Evolutionary conservation across 441 rosid genomes (phyloP), one percentile per base, ranked within the genome.

Genomic region (Mallotus repandus): DNA sequence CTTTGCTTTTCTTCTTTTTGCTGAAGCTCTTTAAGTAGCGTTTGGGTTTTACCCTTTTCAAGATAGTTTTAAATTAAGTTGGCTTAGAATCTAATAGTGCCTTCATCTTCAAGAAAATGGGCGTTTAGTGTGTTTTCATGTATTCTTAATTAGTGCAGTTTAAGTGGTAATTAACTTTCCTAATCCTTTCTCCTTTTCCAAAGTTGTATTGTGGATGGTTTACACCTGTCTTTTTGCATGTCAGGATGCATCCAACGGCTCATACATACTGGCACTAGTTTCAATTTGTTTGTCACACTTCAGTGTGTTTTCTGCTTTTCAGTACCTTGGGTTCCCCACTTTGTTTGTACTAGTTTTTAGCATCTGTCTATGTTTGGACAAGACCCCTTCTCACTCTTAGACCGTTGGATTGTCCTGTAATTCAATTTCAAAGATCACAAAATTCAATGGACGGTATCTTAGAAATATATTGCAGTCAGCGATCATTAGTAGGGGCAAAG

Each of bases 401-500:
- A 68, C 74, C 71, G 62, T 62, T 62, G 15, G 76, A 77, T 70
- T n/a, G 32, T 0, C 53, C 48, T n/a, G 1, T 10, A 7, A 16
- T 15, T 22, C 9, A 55, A 59, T 32, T 12, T 25, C 13, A 38
- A 38, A 38, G 41, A 38, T 38, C 41, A 38, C 7, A 38, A 3
- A 14, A 32, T 25, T 10, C 56, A 16, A 18, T 1, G 56, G 45
- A 12, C 25, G 4, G 19, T 13, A 66, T 29, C 66, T 65, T 50
- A 35, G 9, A 48, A 25, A 70, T 49, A n/a, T 29, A 29, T 29
- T 29, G 0, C 38, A 50, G 43, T 22, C 16, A 62, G 21, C 35
- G 6, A 53, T 21, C 12, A 52, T 1, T 9, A 59, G 14, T 0
- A 22, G 59, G 32, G 18, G 9, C n/a, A 10, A 12, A 11, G 16